These are phyloP conservation scores for Stemphylium lycopersici DNA, from an alignment of 2,329 filamentous ascomycete species.

Conservation along the genomic window DNA sequence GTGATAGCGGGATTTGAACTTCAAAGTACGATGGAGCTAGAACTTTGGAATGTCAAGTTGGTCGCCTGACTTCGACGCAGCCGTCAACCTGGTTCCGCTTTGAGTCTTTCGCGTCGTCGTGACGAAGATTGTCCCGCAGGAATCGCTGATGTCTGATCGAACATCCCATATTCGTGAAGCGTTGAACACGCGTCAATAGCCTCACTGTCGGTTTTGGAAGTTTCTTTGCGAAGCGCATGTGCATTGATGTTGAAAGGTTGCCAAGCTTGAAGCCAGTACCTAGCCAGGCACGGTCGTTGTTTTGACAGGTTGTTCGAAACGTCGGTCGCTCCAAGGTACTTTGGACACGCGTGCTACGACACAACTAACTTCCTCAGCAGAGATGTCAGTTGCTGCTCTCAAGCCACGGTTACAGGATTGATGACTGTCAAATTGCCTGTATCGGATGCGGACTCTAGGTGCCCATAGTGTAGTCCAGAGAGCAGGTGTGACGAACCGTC, in stretches of 20 bases:
- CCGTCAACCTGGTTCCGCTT: neutral
- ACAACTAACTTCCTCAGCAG: neutral
- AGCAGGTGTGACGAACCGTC: neutral
- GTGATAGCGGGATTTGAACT: neutral
- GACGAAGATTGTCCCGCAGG: neutral
- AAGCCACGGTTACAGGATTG: neutral
- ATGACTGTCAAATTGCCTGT: neutral
- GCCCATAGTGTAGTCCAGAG: neutral
- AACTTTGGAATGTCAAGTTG: neutral
- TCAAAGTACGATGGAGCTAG: neutral
- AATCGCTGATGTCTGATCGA: neutral
- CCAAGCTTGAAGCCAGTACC: neutral
- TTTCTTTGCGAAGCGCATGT: neutral
- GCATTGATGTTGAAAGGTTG: neutral
- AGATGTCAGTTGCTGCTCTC: neutral
- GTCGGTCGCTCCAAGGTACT: slow-evolving; percentile 2
- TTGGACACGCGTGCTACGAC: neutral
- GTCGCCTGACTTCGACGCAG: slow-evolving; percentile 2
- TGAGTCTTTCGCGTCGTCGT: neutral
- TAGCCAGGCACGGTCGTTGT: neutral
- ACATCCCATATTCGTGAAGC: neutral
- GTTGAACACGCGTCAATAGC: neutral
- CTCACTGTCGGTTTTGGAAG: neutral
- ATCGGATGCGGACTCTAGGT: neutral
- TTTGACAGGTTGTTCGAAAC: slow-evolving; percentile 9